Evolutionary conservation across 352 stramenopile genomes (phyloP).

Genomic region (Phytophthora hybrid): DNA sequence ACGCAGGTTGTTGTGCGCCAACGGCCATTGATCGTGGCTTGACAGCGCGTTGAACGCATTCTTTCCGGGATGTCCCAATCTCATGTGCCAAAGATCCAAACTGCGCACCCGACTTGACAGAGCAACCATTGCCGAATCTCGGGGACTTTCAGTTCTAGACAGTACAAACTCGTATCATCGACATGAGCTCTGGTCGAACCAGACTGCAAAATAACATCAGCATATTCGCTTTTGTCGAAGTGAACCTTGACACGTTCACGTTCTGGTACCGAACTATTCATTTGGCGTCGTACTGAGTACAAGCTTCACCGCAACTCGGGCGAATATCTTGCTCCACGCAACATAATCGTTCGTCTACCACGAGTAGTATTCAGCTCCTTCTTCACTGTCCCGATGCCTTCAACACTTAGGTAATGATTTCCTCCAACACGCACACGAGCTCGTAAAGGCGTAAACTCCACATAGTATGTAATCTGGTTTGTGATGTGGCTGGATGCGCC

Average conservation of each 20-base stretch:
- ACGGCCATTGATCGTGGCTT: too few species aligned
- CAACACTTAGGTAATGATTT: constrained; percentile 10
- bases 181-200: background rate
- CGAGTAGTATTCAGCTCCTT: constrained; percentile 7
- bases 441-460: constrained; percentile 15
- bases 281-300: constrained; percentile 8
- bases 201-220: constrained; percentile 4
- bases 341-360: background rate
- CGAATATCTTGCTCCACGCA: constrained; percentile 5
- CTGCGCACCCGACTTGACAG: background rate
- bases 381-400: constrained; percentile 16
- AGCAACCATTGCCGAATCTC: background rate
- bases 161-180: background rate
- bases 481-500: constrained; percentile 21
- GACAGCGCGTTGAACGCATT: too few species aligned
- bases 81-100: background rate
- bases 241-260: constrained; percentile 5
- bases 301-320: background rate
- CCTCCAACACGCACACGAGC: constrained; percentile 7
- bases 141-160: background rate
- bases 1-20: too few species aligned
- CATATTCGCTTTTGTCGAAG: constrained; percentile 1
- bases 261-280: background rate
- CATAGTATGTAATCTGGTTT: constrained; percentile 16
- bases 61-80: too few species aligned